Percentiles rank a stretch among this genome's conserved stretches.
These are phyloP conservation scores for Umbelopsis vinacea DNA, from an alignment of 192 early-diverging fungal species.

Conservation along the genomic window DNA sequence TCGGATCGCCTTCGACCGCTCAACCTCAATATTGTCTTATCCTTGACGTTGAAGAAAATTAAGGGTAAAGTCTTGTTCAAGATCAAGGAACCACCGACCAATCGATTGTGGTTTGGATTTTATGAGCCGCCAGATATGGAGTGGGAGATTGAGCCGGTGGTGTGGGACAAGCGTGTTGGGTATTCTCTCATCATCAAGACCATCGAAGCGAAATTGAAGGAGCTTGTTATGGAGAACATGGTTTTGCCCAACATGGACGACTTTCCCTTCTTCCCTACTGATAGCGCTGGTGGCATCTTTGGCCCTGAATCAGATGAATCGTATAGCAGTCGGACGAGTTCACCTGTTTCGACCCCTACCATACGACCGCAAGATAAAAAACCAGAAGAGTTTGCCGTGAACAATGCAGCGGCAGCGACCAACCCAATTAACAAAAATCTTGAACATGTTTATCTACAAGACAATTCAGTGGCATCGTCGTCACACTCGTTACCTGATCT, in stretches of 20 bases:
- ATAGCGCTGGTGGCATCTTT: constrained; percentile 64
- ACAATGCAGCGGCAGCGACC: neutral
- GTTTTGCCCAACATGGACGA: constrained; percentile 94
- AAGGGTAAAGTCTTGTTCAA: constrained; percentile 79
- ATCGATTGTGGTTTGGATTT: constrained; percentile 91
- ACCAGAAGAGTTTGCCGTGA: neutral
- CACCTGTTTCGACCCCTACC: no score
- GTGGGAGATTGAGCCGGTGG: constrained; percentile 78
- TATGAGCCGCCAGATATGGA: constrained; percentile 79
- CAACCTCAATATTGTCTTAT: constrained; percentile 79
- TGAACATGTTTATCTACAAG: neutral
- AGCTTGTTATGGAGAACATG: constrained; percentile 78
- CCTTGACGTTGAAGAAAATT: constrained; percentile 74
- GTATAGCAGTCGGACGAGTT: neutral
- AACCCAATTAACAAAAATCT: no score
- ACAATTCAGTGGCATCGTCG: constrained; percentile 18
- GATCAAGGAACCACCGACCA: constrained; percentile 82
- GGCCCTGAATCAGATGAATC: neutral
- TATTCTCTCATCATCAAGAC: constrained; percentile 78
- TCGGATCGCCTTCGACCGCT: constrained; percentile 56
- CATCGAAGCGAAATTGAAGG: constrained; percentile 84
- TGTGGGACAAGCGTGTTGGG: constrained; percentile 84
- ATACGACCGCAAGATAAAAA: neutral
- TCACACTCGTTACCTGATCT: constrained; percentile 34
- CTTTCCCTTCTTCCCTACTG: constrained; percentile 76